phyloP scores from a whole-genome alignment of 441 rosid species.

The Gossypium trilobum region DNA sequence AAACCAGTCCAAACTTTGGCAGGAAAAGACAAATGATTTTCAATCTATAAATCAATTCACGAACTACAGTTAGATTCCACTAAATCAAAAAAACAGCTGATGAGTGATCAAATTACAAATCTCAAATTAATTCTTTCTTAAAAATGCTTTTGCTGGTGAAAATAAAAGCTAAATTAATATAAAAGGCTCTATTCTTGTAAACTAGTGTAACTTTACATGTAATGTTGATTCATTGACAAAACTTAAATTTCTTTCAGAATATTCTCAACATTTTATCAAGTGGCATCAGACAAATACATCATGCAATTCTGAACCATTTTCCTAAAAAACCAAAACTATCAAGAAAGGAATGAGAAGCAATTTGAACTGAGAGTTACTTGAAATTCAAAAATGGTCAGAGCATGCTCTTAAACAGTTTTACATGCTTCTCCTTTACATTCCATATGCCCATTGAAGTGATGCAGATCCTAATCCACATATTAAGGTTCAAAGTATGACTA shows the following conservation, averaged over 20 bases:
- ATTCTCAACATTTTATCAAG: background rate
- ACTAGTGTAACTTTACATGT: background rate
- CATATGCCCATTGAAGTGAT: background rate
- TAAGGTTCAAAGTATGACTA: background rate
- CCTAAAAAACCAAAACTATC: background rate
- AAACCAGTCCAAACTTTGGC: background rate
- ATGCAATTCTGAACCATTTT: background rate
- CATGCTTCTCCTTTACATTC: background rate
- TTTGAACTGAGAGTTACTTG: background rate
- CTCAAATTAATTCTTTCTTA: background rate
- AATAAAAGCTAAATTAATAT: background rate
- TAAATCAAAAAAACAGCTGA: background rate
- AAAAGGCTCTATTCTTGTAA: background rate
- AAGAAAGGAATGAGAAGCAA: slow-evolving; percentile 1
- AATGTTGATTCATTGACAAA: background rate
- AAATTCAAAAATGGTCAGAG: background rate
- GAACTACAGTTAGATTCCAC: background rate
- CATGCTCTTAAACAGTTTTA: background rate
- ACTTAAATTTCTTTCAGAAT: background rate
- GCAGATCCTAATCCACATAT: background rate
- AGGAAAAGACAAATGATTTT: slow-evolving; percentile 12
- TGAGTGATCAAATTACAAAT: background rate
- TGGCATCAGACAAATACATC: background rate
- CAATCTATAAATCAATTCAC: background rate
- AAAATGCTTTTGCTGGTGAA: background rate